Evolutionary conservation across 225 moss, liverwort and hornwort genomes (phyloP).

Genomic region (Bryoerythrophyllum caledonicum): DNA sequence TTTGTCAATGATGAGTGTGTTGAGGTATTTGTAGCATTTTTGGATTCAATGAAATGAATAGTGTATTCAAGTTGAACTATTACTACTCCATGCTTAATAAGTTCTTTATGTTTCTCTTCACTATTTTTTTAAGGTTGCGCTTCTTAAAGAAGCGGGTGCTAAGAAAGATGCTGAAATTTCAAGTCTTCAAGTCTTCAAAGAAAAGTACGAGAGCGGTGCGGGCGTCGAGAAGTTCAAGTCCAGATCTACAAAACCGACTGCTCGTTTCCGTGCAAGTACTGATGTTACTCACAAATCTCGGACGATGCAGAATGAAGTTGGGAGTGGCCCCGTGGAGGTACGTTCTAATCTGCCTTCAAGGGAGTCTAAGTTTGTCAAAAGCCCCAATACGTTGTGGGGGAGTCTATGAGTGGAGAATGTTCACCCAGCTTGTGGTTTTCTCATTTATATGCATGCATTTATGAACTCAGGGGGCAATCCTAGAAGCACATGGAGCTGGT

Average conservation of each 20-base stretch:
- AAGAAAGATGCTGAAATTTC: conserved; percentile 63
- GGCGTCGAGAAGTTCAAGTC: conserved; percentile 50
- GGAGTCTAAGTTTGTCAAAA: conserved; percentile 7
- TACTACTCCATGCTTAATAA: background rate
- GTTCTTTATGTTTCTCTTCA: background rate
- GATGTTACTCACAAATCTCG: conserved; percentile 42
- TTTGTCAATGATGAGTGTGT: background rate
- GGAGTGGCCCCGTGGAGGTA: conserved; percentile 41
- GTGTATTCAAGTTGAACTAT: background rate
- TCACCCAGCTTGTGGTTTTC: conserved; percentile 6
- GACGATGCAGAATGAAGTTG: conserved; percentile 33
- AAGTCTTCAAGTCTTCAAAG: conserved; percentile 43
- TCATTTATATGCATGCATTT: background rate
- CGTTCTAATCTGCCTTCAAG: conserved; percentile 2
- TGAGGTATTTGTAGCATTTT: background rate
- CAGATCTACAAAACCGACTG: conserved; percentile 32
- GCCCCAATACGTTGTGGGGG: background rate
- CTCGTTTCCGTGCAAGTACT: conserved; percentile 38
- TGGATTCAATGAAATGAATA: background rate
- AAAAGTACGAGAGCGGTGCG: conserved; percentile 32
- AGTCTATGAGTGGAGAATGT: background rate
- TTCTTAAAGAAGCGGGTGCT: conserved; percentile 44
- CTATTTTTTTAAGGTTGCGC: conserved; percentile 47
- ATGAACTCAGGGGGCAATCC: background rate
- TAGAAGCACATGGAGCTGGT: background rate